Evolutionary conservation across 31 red algal genomes (phyloP), one percentile per base, ranked within the genome.

Genomic region (Odonthalia washingtoniensis): DNA sequence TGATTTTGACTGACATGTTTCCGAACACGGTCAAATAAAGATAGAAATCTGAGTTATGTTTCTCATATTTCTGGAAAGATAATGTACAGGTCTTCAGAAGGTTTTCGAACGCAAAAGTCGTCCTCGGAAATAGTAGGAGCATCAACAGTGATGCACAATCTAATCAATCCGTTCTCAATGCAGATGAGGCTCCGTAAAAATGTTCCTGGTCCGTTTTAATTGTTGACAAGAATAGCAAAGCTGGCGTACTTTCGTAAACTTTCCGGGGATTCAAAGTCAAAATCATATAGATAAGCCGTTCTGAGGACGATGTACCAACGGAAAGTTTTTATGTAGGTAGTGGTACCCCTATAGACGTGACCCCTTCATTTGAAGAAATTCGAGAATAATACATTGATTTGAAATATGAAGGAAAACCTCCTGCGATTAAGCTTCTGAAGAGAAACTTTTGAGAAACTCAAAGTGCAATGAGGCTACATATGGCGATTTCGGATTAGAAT

Each of bases 381-480:
- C 85, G 65, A 84, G 74, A 9, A 84, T 91, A 12, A 39, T 28
- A 43, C 3, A 65, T 32, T 78, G 9, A 5, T 38, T 2, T 5
- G 35, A 9, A 70, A 79, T 69, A 68, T 92, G 75, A 28, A 92
- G 82, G 82, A 92, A 92, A 5, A 82, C 90, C 70, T 92, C 82
- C 14, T 76, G 28, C 90, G 82, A 92, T 1, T 53, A 3, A 0
- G 53, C 82, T 61, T 87, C 78, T 2, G 90, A 66, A 30, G 90
- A 92, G 2, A 92, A 75, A 21, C 67, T 69, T 60, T 92, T 86
- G 0, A 92, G 69, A 16, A 82, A 86, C 0, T 86, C 65, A 57
- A 81, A 92, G 1, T 72, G 74, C 9, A 92, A 35, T 3, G 90
- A 92, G 34, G 77, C 63, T 21, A 92, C 36, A 68, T 92, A 94